These are phyloP conservation scores for Myxozyma sirexii DNA, from an alignment of 805 yeast genomes.

Conservation along the genomic window DNA sequence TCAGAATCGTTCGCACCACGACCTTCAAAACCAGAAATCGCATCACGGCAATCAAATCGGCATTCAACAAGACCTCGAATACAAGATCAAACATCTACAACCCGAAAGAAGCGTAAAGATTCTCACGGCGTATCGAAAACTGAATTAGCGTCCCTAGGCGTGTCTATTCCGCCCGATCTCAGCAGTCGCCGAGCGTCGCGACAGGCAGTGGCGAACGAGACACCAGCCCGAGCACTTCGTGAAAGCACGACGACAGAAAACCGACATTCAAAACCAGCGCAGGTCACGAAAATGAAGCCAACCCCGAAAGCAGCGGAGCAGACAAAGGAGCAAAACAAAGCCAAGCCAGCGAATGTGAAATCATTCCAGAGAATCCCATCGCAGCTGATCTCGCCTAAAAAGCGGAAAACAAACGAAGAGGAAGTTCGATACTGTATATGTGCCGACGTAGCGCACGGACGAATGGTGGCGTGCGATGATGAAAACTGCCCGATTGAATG, in stretches of 20 bases:
- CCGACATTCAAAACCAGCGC: too few relatives aligned
- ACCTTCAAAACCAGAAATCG: too few relatives aligned
- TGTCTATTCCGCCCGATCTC: too few relatives aligned
- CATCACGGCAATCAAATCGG: too few relatives aligned
- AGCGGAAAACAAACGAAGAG: neutral
- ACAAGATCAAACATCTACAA: neutral
- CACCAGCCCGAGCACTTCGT: neutral
- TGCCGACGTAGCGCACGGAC: slow-evolving; percentile 56
- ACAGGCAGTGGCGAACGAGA: too few relatives aligned
- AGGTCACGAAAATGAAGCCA: too few relatives aligned
- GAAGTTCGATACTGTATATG: slow-evolving; percentile 52
- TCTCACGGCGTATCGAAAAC: neutral
- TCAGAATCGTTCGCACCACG: too few relatives aligned
- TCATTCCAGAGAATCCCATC: neutral
- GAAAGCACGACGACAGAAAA: too few relatives aligned
- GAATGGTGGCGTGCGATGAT: slow-evolving; percentile 91
- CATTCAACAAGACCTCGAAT: too few relatives aligned
- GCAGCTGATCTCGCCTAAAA: slow-evolving; percentile 3
- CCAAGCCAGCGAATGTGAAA: neutral
- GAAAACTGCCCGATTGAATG: slow-evolving; percentile 82
- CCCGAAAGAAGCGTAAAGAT: neutral
- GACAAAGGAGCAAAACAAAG: too few relatives aligned
- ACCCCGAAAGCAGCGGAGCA: too few relatives aligned
- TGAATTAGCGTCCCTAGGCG: slow-evolving; percentile 4
- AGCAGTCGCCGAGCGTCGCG: neutral